Percentiles rank a stretch among this genome's conserved stretches.
Conservation (phyloP, 257 asterid genomes). For the Nicotiana paniculata region DNA sequence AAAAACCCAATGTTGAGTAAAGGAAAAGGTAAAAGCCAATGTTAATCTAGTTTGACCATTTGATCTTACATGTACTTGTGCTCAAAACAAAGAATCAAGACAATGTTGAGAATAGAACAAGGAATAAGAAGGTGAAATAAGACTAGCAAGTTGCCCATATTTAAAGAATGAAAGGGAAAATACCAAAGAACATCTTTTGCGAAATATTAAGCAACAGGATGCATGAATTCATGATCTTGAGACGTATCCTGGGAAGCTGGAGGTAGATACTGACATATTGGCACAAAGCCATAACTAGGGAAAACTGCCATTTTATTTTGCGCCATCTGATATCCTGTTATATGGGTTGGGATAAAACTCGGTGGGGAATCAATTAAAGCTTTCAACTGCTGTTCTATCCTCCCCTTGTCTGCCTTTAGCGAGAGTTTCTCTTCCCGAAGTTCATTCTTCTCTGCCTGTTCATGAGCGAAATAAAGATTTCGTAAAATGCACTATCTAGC, state of each 20-base stretch:
- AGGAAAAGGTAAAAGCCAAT: too few species aligned
- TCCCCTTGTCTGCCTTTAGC: slow-evolving; percentile 65
- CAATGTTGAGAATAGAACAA: too few species aligned
- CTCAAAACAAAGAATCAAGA: too few species aligned
- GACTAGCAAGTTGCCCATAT: not conserved
- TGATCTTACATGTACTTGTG: too few species aligned
- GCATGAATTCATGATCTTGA: slow-evolving; percentile 67
- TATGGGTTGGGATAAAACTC: slow-evolving; percentile 60
- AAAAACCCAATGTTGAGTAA: too few species aligned
- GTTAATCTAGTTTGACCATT: too few species aligned
- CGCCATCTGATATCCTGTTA: slow-evolving; percentile 47
- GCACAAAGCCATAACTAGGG: slow-evolving; percentile 65
- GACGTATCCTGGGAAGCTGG: slow-evolving; percentile 63
- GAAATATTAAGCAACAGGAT: slow-evolving; percentile 66
- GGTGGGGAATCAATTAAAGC: slow-evolving; percentile 29
- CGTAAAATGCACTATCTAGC: not conserved
- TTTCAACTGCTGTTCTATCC: slow-evolving; percentile 69
- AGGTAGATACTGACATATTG: slow-evolving; percentile 83
- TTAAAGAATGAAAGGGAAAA: not conserved
- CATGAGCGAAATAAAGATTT: not conserved
- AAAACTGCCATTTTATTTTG: slow-evolving; percentile 59
- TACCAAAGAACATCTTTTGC: not conserved
- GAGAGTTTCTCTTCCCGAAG: slow-evolving; percentile 74
- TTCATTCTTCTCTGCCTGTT: slow-evolving; percentile 73
- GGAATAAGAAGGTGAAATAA: not conserved